These are phyloP conservation scores for Batrachochytrium dendrobatidis DNA, from an alignment of 371 early-diverging fungal genomes.

Conservation along the genomic window DNA sequence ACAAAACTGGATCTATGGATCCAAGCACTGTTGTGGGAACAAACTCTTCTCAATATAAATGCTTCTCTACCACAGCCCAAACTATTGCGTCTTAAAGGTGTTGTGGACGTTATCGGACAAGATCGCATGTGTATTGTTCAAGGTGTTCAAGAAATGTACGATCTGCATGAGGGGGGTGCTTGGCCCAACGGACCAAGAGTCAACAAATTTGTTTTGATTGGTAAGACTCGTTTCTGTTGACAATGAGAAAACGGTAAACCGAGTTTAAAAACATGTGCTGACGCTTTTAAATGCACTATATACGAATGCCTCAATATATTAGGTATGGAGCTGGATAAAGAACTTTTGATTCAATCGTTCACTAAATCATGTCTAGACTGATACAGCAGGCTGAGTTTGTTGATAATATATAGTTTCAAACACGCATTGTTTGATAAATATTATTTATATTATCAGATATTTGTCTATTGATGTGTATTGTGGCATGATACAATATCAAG, in stretches of 20 bases:
- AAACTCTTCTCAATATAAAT: background rate
- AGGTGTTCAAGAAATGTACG: constrained; percentile 88
- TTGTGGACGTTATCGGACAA: constrained; percentile 48
- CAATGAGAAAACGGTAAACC: no score
- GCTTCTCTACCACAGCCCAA: constrained; percentile 28
- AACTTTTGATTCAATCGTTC: background rate
- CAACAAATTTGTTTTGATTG: constrained; percentile 68
- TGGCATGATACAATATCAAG: no score
- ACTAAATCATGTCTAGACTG: background rate
- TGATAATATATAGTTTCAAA: no score
- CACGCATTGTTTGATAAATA: no score
- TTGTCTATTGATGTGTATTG: no score
- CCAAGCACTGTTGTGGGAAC: constrained; percentile 85
- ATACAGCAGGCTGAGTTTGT: no score
- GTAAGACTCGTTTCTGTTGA: no score
- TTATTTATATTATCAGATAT: no score
- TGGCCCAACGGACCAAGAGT: constrained; percentile 21
- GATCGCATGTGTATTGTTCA: constrained; percentile 51
- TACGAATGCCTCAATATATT: no score
- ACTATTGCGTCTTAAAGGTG: constrained; percentile 79
- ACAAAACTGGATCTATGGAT: constrained; percentile 72
- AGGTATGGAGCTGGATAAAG: background rate
- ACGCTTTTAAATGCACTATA: no score
- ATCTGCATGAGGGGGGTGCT: constrained; percentile 56
- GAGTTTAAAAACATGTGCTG: no score